Evolutionary conservation across 495 filamentous ascomycete genomes (phyloP).

Genomic region (Choiromyces venosus): DNA sequence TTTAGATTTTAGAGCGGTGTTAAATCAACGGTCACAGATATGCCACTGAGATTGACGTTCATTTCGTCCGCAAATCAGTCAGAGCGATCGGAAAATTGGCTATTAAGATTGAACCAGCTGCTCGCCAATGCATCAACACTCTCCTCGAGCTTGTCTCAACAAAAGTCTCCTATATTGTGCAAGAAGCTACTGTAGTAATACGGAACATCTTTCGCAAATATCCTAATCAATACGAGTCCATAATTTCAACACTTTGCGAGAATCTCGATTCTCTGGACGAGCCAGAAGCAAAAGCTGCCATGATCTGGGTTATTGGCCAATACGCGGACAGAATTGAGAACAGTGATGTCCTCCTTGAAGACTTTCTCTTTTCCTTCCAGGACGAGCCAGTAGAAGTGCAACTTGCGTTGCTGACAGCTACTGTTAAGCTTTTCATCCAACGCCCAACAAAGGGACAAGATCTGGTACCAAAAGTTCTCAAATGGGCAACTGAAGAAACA

Average conservation of each 20-base stretch:
- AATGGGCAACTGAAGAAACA: slow-evolving; percentile 98
- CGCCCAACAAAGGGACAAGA: slow-evolving; percentile 91
- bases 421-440: slow-evolving; percentile 97
- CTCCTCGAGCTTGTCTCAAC: slow-evolving; percentile 90
- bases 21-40: slow-evolving; percentile 50
- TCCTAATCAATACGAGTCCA: slow-evolving; percentile 95
- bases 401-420: slow-evolving; percentile 87
- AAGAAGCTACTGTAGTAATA: slow-evolving; percentile 99
- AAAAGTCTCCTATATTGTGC: slow-evolving; percentile 99
- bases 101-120: slow-evolving; percentile 97
- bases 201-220: slow-evolving; percentile 99
- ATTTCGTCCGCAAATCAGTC: slow-evolving; percentile 96
- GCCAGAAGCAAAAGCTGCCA: slow-evolving; percentile 98
- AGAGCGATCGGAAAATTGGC: slow-evolving; percentile 96
- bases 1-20: neutral
- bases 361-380: slow-evolving; percentile 86
- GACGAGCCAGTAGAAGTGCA: slow-evolving; percentile 95
- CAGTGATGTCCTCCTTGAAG: slow-evolving; percentile 84
- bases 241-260: slow-evolving; percentile 91
- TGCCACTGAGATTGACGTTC: slow-evolving; percentile 96
- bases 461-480: slow-evolving; percentile 89
- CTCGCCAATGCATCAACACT: slow-evolving; percentile 82
- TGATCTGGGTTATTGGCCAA: slow-evolving; percentile 99
- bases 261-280: slow-evolving; percentile 96
- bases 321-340: slow-evolving; percentile 97